Base-by-base conservation (phyloP, 1,284 basidiomycete genomes). In the Irpex lacteus region DNA sequence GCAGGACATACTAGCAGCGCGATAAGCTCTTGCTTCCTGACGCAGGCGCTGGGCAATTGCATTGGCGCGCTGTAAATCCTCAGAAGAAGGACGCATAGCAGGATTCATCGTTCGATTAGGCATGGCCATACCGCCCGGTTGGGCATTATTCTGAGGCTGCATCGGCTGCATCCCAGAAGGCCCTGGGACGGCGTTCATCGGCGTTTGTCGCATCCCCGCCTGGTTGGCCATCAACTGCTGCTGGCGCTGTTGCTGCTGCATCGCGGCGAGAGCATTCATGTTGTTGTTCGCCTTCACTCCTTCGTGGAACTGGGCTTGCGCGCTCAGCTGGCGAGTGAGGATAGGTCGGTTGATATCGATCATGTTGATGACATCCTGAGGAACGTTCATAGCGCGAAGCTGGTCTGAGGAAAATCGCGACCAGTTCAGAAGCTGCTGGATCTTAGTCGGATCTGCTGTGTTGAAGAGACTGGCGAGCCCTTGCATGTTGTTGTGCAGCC, bases 271-370 rank as follows among this genome's bases (percentile, higher is more conserved):
- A 47, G 34, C 38, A 59, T 59, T 44, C 34, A 34, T n/a, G 44
- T 60, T 63, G 40, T 26, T 47, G 60, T n/a, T 21, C 67, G 64
- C 66, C 34, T 65, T 67, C 36, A 73, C 34, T 18, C 63, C 66
- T 15, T 63, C 65, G 32, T 77, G 77, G 68, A 85, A 85, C 18
- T 71, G 66, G 9, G 73, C 75, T 70, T 83, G 81, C 52, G n/a
- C 80, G 79, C 60, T 73, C 1, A 70, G 69, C 21, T 9, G 72
- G 36, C 78, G 74, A 70, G 83, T 81, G 21, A 88, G 70, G 19
- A 75, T 71, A 2, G 78, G 47, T 52, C 90, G 84, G 70, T 88
- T 71, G 4, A 68, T 67, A 66, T 92, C 90, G 49, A 92, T 82
- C 63, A 84, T 78, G 37, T 73, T 64, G 62, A 92, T 87, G 60